Conservation (phyloP, 352 stramenopile species). For the Elongisporangium undulatum region DNA sequence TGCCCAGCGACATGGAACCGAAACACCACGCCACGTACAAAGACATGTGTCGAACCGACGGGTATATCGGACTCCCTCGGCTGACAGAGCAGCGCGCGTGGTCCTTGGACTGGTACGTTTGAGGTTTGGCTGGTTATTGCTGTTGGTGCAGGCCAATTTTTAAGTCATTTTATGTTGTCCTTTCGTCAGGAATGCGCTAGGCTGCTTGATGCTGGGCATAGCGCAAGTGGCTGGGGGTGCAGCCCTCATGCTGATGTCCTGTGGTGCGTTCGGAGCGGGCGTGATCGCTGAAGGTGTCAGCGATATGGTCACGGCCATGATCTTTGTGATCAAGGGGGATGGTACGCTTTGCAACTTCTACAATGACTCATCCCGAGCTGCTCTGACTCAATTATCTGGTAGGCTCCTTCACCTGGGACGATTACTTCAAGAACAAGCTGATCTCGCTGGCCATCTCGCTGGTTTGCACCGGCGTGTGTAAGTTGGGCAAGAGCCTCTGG, state of each 20-base stretch:
- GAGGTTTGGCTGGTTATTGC: too few relatives aligned
- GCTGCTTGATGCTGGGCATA: neutral
- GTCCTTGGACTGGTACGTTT: conserved; percentile 1
- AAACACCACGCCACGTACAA: neutral
- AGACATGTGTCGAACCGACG: neutral
- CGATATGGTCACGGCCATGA: neutral
- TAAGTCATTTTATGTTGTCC: too few relatives aligned
- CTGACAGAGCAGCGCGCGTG: neutral
- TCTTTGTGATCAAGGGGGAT: neutral
- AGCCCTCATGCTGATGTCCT: neutral
- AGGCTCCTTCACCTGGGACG: conserved; percentile 1
- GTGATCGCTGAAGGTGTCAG: neutral
- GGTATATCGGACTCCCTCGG: neutral
- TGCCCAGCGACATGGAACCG: neutral
- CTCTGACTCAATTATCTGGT: neutral
- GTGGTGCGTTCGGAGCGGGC: neutral
- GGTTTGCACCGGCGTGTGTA: neutral
- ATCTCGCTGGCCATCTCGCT: conserved; percentile 1
- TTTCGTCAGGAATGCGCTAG: neutral
- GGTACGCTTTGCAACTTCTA: neutral
- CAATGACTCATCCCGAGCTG: neutral
- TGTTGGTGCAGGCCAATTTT: too few relatives aligned
- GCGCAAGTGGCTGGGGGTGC: neutral
- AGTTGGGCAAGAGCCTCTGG: neutral
- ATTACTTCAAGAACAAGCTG: conserved; percentile 3